Evolutionary conservation across 805 yeast species (phyloP).

Genomic region (Nematodospora valgi): DNA sequence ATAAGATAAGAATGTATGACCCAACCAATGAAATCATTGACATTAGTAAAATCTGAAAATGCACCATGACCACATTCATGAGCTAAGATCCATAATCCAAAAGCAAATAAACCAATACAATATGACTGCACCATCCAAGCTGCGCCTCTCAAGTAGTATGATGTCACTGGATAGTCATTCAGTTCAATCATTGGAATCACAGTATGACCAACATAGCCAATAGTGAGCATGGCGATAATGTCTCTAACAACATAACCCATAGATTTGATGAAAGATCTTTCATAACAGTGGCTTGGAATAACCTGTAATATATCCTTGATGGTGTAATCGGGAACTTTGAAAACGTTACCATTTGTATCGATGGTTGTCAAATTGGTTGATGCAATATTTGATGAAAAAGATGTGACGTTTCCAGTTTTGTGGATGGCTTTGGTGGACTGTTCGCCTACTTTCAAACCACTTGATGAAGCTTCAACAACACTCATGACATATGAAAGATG

Average conservation of each 20-base stretch:
- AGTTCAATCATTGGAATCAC: constrained; percentile 45
- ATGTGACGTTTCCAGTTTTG: constrained; percentile 12
- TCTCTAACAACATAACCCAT: constrained; percentile 54
- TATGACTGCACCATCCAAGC: constrained; percentile 59
- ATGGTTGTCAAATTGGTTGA: constrained; percentile 31
- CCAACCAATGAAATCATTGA: constrained; percentile 61
- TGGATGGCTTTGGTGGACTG: constrained; percentile 2
- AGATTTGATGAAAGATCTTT: constrained; percentile 48
- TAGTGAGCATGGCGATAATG: constrained; percentile 38
- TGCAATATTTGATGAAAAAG: constrained; percentile 8
- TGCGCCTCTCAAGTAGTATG: constrained; percentile 42
- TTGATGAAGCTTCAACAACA: constrained; percentile 7
- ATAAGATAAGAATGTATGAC: constrained; percentile 52
- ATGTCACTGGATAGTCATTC: constrained; percentile 29
- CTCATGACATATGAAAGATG: constrained; percentile 7
- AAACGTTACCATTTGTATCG: constrained; percentile 51
- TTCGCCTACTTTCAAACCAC: constrained; percentile 1
- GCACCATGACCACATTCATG: constrained; percentile 68
- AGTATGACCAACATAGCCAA: constrained; percentile 41
- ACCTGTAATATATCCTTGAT: constrained; percentile 55
- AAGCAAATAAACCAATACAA: constrained; percentile 50
- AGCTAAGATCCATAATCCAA: constrained; percentile 61
- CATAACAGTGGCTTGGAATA: constrained; percentile 60
- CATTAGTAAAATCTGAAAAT: constrained; percentile 49
- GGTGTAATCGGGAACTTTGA: constrained; percentile 60